These are phyloP conservation scores for Oryza glaberrima DNA, from an alignment of 176 grass and related monocot genomes.

Conservation along the genomic window DNA sequence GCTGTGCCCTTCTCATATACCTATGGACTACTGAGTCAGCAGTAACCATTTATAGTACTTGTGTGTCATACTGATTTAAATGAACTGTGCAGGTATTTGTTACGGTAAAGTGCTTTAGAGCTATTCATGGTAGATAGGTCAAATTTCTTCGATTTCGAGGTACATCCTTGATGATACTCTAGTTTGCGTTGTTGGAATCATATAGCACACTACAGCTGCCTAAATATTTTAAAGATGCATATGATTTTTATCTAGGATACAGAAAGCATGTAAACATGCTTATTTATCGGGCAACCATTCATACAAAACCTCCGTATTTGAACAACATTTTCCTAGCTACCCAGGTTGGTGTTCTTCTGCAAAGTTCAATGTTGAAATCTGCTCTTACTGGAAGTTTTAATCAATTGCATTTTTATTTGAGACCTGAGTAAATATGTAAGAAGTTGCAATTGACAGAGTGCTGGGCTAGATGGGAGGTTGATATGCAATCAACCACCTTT, in stretches of 20 bases:
- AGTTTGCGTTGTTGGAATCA: constrained; percentile 39
- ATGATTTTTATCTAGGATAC: constrained; percentile 64
- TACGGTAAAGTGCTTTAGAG: constrained; percentile 89
- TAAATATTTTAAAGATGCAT: constrained; percentile 44
- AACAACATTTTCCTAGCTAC: constrained; percentile 83
- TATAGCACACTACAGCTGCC: constrained; percentile 19
- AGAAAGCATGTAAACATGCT: constrained; percentile 73
- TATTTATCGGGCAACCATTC: constrained; percentile 77
- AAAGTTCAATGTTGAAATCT: constrained; percentile 22
- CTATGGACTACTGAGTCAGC: constrained; percentile 19
- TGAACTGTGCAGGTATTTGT: constrained; percentile 72
- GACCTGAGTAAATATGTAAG: constrained; percentile 83
- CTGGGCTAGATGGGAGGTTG: constrained; percentile 96
- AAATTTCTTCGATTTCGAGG: constrained; percentile 97
- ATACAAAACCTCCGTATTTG: constrained; percentile 82
- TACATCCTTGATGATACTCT: constrained; percentile 51
- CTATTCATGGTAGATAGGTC: constrained; percentile 98
- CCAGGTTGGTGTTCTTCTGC: constrained; percentile 59
- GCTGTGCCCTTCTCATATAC: constrained; percentile 7
- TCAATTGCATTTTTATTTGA: constrained; percentile 57
- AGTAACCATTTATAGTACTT: constrained; percentile 6
- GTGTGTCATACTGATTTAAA: constrained; percentile 39
- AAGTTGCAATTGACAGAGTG: constrained; percentile 86
- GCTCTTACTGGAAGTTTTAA: constrained; percentile 11
- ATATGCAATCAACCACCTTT: constrained; percentile 23